Percentiles rank a stretch among this genome's conserved stretches.
Conservation (phyloP, 1,284 basidiomycete species). For the Mycosarcoma maydis region DNA sequence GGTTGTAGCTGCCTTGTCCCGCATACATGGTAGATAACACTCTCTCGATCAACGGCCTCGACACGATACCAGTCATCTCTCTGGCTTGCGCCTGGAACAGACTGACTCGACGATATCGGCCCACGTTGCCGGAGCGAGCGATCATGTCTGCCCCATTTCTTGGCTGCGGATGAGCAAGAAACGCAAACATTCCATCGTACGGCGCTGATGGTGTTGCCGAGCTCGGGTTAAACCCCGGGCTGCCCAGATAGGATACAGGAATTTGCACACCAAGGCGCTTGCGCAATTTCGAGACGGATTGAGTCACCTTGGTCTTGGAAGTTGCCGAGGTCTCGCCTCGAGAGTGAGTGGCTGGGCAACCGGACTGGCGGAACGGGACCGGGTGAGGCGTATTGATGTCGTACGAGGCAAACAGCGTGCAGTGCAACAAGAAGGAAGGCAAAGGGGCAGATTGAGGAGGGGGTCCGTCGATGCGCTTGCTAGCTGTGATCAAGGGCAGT, state of each 20-base stretch:
- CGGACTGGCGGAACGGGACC: conserved; percentile 16
- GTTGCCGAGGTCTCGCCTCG: conserved; percentile 18
- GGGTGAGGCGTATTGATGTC: conserved; percentile 20
- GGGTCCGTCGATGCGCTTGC: conserved; percentile 13
- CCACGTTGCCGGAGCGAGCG: conserved; percentile 18
- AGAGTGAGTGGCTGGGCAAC: conserved; percentile 29
- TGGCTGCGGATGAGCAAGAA: conserved; percentile 23
- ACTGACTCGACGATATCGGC: conserved; percentile 18
- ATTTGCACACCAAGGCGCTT: conserved; percentile 42
- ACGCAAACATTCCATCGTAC: conserved; percentile 5
- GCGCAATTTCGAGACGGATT: conserved; percentile 19
- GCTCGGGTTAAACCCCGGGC: conserved; percentile 8
- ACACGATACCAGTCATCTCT: conserved; percentile 41
- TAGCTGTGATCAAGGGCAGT: conserved; percentile 15
- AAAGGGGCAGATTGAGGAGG: conserved; percentile 11
- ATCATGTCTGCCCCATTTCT: conserved; percentile 26
- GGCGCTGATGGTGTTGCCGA: neutral
- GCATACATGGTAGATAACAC: conserved; percentile 28
- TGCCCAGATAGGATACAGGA: conserved; percentile 28
- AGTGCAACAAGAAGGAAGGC: conserved; percentile 33
- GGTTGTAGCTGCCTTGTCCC: conserved; percentile 10
- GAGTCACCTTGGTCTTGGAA: conserved; percentile 17
- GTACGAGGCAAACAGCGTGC: conserved; percentile 40
- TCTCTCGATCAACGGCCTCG: conserved; percentile 33
- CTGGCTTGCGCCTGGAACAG: conserved; percentile 31